These are phyloP conservation scores for Desmodesmus armatus DNA, from an alignment of 139 green algal genomes.

Conservation along the genomic window DNA sequence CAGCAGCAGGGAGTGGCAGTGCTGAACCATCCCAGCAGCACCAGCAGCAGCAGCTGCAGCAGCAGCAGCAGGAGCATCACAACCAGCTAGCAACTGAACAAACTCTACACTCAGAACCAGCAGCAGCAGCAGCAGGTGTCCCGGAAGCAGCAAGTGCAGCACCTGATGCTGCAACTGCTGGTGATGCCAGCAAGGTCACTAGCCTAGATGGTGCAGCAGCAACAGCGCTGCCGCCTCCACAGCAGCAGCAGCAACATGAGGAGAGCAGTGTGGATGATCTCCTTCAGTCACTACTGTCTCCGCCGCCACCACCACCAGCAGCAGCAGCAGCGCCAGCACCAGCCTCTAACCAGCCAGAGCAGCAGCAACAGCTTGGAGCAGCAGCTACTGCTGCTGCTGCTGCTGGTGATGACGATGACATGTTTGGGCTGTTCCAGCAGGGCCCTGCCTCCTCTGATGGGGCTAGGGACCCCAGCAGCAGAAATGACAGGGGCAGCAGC, in stretches of 20 bases:
- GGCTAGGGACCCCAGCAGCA: neutral
- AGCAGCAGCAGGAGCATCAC: neutral
- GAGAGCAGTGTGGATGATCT: conserved; percentile 19
- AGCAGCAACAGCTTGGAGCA: neutral
- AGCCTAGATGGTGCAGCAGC: no score
- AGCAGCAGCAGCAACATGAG: conserved; percentile 17
- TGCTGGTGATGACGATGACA: neutral
- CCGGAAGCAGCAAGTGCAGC: conserved; percentile 15
- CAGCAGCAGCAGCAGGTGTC: conserved; percentile 9
- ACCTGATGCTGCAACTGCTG: neutral
- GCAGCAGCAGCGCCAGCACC: neutral
- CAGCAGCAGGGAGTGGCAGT: neutral
- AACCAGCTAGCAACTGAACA: neutral
- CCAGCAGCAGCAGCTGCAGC: neutral
- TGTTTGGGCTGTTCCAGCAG: conserved; percentile 30
- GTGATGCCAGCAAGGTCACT: no score
- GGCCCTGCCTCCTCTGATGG: neutral
- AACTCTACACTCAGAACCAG: neutral
- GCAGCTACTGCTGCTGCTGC: neutral
- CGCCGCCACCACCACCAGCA: neutral
- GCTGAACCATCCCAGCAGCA: neutral
- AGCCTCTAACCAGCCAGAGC: neutral
- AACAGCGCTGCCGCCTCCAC: neutral
- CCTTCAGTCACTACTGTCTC: conserved; percentile 3
- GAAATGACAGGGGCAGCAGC: neutral